These are phyloP conservation scores for Naganishia liquefaciens DNA, from an alignment of 1,284 basidiomycete species.

Conservation along the genomic window DNA sequence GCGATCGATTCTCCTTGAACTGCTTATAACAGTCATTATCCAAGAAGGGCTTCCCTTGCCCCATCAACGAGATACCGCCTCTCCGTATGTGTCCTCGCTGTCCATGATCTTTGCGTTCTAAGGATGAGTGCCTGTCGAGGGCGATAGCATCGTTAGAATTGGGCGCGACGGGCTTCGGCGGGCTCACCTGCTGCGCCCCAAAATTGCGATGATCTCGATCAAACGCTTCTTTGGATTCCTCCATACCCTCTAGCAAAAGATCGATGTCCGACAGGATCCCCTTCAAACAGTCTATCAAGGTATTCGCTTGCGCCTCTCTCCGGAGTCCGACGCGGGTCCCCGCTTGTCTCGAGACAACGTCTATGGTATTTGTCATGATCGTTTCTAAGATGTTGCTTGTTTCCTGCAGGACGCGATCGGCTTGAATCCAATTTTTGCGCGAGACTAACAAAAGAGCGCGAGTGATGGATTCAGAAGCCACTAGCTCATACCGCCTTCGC, in stretches of 20 bases:
- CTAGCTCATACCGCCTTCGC: conserved; percentile 86
- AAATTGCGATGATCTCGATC: conserved; percentile 86
- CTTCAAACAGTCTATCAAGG: conserved; percentile 73
- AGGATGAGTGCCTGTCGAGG: conserved; percentile 23
- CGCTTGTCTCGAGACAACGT: conserved; percentile 58
- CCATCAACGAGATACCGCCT: conserved; percentile 24
- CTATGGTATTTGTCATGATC: conserved; percentile 75
- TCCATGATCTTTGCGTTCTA: conserved; percentile 30
- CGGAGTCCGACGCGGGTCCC: conserved; percentile 56
- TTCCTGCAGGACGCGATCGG: conserved; percentile 81
- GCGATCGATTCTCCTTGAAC: not conserved
- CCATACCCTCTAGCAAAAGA: conserved; percentile 75
- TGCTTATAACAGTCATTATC: not conserved
- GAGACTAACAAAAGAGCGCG: conserved; percentile 85
- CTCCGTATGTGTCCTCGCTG: conserved; percentile 22
- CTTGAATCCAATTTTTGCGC: conserved; percentile 79
- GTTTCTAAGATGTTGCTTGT: conserved; percentile 83
- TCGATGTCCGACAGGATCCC: conserved; percentile 82
- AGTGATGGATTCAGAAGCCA: conserved; percentile 92
- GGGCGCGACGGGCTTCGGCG: not conserved
- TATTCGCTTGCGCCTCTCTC: conserved; percentile 69
- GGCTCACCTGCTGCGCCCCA: conserved; percentile 76
- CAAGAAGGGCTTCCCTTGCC: conserved; percentile 18
- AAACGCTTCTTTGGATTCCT: conserved; percentile 84
- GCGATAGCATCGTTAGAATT: not conserved